Conservation (phyloP, 2,329 filamentous ascomycete genomes). For the Cercospora sesami region DNA sequence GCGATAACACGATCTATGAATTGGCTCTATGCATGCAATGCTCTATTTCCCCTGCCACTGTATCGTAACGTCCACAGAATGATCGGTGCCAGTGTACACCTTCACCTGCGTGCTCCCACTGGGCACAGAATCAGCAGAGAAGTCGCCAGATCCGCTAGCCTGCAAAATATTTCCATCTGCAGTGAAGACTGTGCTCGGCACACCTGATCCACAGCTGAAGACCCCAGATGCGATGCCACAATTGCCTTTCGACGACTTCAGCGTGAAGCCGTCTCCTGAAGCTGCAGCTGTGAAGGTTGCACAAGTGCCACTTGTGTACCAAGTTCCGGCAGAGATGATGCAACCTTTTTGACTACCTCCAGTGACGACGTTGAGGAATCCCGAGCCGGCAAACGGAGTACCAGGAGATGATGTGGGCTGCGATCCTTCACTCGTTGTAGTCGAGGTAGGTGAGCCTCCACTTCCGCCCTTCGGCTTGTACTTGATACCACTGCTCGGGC, state of each 20-base stretch:
- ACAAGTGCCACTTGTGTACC: slow-evolving; percentile 68
- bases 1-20: not conserved
- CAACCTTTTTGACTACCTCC: slow-evolving; percentile 59
- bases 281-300: slow-evolving; percentile 62
- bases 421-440: slow-evolving; percentile 31
- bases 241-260: slow-evolving; percentile 59
- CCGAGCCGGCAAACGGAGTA: slow-evolving; percentile 57
- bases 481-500: slow-evolving; percentile 62
- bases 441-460: slow-evolving; percentile 35
- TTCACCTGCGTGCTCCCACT: slow-evolving; percentile 47
- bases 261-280: slow-evolving; percentile 53
- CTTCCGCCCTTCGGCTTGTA: slow-evolving; percentile 60
- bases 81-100: slow-evolving; percentile 43
- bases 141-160: slow-evolving; percentile 43
- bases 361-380: slow-evolving; percentile 59
- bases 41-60: slow-evolving; percentile 41
- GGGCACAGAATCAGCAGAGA: slow-evolving; percentile 48
- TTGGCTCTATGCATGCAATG: not conserved
- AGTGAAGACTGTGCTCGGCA: slow-evolving; percentile 47
- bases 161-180: slow-evolving; percentile 41
- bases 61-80: slow-evolving; percentile 40
- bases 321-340: slow-evolving; percentile 65
- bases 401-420: slow-evolving; percentile 39
- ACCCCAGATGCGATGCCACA: slow-evolving; percentile 58
- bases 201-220: slow-evolving; percentile 57